Percentiles rank a stretch among this genome's conserved stretches.
phyloP scores from a whole-genome alignment of 306 rosid genomes.

The Cicer yamashitae region DNA sequence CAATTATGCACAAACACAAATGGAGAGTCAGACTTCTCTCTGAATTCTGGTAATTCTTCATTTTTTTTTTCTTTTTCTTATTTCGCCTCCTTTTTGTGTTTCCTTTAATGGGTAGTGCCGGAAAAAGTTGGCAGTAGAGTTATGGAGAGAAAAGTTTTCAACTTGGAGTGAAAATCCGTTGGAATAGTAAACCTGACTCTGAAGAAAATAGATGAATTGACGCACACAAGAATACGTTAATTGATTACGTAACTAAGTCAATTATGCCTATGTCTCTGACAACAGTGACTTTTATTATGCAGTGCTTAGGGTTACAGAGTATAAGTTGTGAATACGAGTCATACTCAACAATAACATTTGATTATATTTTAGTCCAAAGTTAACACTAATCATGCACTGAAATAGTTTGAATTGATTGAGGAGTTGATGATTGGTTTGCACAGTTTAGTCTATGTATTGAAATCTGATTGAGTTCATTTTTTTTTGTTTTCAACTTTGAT shows the following conservation, averaged over 20 bases:
- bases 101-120: slow-evolving; percentile 21
- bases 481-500: not conserved
- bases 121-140: not conserved
- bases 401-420: too few relatives aligned
- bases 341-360: not conserved
- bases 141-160: slow-evolving; percentile 17
- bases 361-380: slow-evolving; percentile 3
- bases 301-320: too few relatives aligned
- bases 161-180: not conserved
- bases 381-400: too few relatives aligned
- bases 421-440: not conserved
- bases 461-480: not conserved
- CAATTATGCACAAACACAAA: slow-evolving; percentile 85
- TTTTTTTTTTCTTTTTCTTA: not conserved
- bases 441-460: not conserved
- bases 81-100: slow-evolving; percentile 23
- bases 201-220: too few relatives aligned
- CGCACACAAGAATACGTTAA: too few relatives aligned
- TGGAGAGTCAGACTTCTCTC: slow-evolving; percentile 95
- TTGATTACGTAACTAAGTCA: too few relatives aligned
- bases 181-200: too few relatives aligned
- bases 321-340: too few relatives aligned
- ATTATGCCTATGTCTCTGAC: too few relatives aligned
- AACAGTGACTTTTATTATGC: too few relatives aligned
- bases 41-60: slow-evolving; percentile 71